Conservation (phyloP, 306 rosid species). For the Malus domestica region DNA sequence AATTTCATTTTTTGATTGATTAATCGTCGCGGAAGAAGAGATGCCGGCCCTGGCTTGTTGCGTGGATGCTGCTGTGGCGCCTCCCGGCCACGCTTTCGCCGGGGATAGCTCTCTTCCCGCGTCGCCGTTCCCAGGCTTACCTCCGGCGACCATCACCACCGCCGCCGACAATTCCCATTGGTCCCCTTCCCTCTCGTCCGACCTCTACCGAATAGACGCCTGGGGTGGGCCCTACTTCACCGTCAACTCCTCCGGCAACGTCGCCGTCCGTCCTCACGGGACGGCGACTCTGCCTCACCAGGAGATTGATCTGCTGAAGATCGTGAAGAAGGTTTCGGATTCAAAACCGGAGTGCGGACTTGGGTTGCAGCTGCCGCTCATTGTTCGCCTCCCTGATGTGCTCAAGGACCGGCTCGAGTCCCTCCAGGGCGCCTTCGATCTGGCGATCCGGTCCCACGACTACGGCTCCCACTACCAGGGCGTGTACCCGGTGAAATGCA, state of each 20-base stretch:
- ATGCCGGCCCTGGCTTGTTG: conserved; percentile 94
- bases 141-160: conserved; percentile 18
- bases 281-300: conserved; percentile 57
- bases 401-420: conserved; percentile 68
- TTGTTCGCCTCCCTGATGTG: conserved; percentile 71
- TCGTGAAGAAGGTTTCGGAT: conserved; percentile 72
- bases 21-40: conserved; percentile 39
- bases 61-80: conserved; percentile 61
- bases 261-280: conserved; percentile 62
- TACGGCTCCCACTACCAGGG: conserved; percentile 81
- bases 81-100: conserved; percentile 65
- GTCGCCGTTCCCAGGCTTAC: conserved; percentile 48
- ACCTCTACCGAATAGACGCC: conserved; percentile 58
- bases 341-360: conserved; percentile 60
- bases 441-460: conserved; percentile 56
- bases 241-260: conserved; percentile 61
- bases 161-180: conserved; percentile 29
- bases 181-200: conserved; percentile 54
- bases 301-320: conserved; percentile 75
- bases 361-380: conserved; percentile 69
- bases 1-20: not conserved
- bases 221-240: conserved; percentile 80
- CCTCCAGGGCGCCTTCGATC: conserved; percentile 59
- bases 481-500: conserved; percentile 82
- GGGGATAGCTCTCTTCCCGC: conserved; percentile 55